Conservation (phyloP, 2,329 filamentous ascomycete genomes). For the Phialophora verrucosa region DNA sequence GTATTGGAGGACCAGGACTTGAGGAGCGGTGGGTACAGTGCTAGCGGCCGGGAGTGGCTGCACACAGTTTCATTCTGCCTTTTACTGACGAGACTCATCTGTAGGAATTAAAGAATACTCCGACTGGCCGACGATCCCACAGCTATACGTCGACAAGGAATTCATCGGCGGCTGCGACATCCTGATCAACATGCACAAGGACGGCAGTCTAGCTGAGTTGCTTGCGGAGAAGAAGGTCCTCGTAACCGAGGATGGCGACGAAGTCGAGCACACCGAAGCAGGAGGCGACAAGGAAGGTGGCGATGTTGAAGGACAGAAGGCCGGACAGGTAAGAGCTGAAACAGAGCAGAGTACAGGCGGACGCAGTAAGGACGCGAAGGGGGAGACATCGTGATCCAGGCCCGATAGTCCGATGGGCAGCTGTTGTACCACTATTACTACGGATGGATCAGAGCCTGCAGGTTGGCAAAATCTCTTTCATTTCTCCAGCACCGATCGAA, state of each 20-base stretch:
- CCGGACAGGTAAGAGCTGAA: constrained; percentile 25
- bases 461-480: not conserved
- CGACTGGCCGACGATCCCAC: constrained; percentile 98
- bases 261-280: constrained; percentile 52
- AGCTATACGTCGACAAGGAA: constrained; percentile 93
- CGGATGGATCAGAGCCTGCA: not conserved
- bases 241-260: constrained; percentile 58
- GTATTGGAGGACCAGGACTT: constrained; percentile 90
- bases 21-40: constrained; percentile 67
- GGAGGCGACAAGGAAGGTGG: constrained; percentile 28
- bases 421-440: constrained; percentile 1
- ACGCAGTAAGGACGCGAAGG: constrained; percentile 36
- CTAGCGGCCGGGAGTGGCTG: not conserved
- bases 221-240: constrained; percentile 92
- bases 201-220: constrained; percentile 87
- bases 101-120: constrained; percentile 98
- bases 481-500: not conserved
- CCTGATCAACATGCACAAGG: constrained; percentile 94
- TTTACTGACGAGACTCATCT: not conserved
- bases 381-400: constrained; percentile 31
- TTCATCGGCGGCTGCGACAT: constrained; percentile 99
- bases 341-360: constrained; percentile 36
- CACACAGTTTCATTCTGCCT: not conserved
- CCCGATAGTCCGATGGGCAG: not conserved
- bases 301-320: constrained; percentile 35